Evolutionary conservation across 2,329 filamentous ascomycete genomes (phyloP).

Genomic region (Zopfia rhizophila): DNA sequence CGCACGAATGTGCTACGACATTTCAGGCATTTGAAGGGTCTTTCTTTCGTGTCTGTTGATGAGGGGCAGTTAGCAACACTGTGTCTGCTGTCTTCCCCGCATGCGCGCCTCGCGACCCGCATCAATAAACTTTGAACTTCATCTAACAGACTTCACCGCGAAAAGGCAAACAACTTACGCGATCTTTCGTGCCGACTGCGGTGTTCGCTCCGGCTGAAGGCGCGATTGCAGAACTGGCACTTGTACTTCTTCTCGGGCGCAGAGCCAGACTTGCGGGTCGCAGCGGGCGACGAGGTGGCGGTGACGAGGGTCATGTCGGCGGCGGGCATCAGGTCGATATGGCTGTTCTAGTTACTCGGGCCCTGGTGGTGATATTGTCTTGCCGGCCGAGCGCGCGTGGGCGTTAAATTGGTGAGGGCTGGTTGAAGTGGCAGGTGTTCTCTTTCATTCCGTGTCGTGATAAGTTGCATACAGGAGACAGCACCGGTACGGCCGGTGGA

Average conservation of each 20-base stretch:
- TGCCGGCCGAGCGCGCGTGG: conserved; percentile 47
- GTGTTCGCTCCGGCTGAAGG: conserved; percentile 97
- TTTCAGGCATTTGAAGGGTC: conserved; percentile 98
- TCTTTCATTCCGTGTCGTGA: conserved; percentile 43
- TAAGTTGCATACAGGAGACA: conserved; percentile 32
- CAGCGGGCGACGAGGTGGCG: conserved; percentile 72
- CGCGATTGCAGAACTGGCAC: conserved; percentile 97
- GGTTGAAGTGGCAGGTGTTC: conserved; percentile 35
- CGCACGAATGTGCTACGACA: conserved; percentile 98
- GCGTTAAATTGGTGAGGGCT: conserved; percentile 49
- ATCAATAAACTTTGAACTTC: conserved; percentile 36
- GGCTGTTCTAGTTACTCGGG: conserved; percentile 13
- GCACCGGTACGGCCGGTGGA: conserved; percentile 39
- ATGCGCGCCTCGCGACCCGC: conserved; percentile 44
- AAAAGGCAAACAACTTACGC: conserved; percentile 74
- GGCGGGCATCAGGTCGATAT: conserved; percentile 69
- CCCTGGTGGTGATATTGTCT: conserved; percentile 27
- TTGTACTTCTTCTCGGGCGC: conserved; percentile 99
- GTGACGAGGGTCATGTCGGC: conserved; percentile 71
- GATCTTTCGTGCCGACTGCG: conserved; percentile 96
- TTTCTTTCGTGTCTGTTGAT: conserved; percentile 90
- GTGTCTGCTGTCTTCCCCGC: conserved; percentile 45
- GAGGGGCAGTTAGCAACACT: conserved; percentile 49
- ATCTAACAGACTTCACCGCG: conserved; percentile 36
- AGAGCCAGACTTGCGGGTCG: conserved; percentile 75